phyloP scores from a whole-genome alignment of 108 stramenopile genomes.

The Phaeodactylum tricornutum region DNA sequence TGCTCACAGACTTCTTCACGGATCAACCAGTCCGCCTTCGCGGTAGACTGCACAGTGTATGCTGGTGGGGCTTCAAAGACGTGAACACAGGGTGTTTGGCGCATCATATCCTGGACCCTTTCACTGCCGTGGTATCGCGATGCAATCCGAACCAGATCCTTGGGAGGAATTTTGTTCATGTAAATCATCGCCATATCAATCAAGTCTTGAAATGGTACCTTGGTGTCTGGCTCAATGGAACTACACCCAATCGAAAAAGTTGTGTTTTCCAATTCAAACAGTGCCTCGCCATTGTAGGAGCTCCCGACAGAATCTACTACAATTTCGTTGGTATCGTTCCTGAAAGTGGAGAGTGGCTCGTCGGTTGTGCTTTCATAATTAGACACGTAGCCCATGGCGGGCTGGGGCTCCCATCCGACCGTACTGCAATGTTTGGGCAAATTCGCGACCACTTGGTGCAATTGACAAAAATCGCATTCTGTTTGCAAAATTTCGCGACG shows the following conservation, averaged over 20 bases:
- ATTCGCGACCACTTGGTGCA: constrained; percentile 65
- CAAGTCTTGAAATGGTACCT: constrained; percentile 69
- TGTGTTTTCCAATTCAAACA: constrained; percentile 2
- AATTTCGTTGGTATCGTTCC: constrained; percentile 3
- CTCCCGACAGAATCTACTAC: too few relatives aligned
- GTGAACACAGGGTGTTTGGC: too few relatives aligned
- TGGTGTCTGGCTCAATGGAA: not conserved
- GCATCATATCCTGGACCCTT: too few relatives aligned
- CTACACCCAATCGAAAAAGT: not conserved
- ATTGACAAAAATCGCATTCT: constrained; percentile 80
- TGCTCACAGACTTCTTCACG: too few relatives aligned
- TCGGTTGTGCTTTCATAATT: constrained; percentile 43
- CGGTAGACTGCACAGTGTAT: too few relatives aligned
- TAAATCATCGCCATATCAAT: constrained; percentile 57
- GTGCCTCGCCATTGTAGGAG: too few relatives aligned
- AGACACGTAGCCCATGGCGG: constrained; percentile 35
- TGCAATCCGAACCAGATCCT: constrained; percentile 39
- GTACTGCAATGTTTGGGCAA: constrained; percentile 67
- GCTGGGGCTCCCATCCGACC: constrained; percentile 60
- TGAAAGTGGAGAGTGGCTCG: constrained; percentile 12
- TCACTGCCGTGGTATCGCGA: constrained; percentile 30
- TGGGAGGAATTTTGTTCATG: constrained; percentile 71
- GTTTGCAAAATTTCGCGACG: constrained; percentile 61
- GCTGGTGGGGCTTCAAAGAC: too few relatives aligned
- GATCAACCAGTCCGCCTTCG: too few relatives aligned